Conservation (phyloP, 108 stramenopile genomes). For the Nannochloropsis salina region DNA sequence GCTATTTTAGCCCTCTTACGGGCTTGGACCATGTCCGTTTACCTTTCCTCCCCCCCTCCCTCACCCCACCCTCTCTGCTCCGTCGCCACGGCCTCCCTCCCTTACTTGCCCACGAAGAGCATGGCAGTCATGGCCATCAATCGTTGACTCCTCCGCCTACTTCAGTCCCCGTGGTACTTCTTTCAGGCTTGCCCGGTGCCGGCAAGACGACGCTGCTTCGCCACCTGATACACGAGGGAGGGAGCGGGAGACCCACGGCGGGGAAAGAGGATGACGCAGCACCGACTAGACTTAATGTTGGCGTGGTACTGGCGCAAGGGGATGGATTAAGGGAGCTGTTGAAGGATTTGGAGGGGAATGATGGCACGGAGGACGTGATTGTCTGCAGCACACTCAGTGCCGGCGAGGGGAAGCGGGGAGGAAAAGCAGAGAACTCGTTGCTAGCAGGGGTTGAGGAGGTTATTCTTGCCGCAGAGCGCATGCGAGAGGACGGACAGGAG, state of each 20-base stretch:
- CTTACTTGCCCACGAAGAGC: neutral
- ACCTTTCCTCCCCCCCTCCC: neutral
- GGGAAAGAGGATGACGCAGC: neutral
- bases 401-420: neutral
- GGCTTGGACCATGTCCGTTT: neutral
- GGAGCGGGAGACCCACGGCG: neutral
- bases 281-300: no score
- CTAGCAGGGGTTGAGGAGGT: neutral
- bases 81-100: neutral
- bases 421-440: neutral
- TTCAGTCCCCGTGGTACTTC: neutral
- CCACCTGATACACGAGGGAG: neutral
- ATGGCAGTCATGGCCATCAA: neutral
- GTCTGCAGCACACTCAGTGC: neutral
- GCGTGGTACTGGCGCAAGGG: neutral
- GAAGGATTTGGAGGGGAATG: neutral
- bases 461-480: neutral
- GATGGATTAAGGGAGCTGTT: neutral
- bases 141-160: neutral
- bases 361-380: neutral
- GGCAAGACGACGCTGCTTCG: conserved; percentile 7
- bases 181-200: neutral
- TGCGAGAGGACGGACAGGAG: neutral
- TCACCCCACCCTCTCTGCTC: neutral
- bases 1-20: neutral